Percentiles rank a stretch among this genome's conserved stretches.
phyloP scores from a whole-genome alignment of 257 asterid species.

The Solanum tacnaense region DNA sequence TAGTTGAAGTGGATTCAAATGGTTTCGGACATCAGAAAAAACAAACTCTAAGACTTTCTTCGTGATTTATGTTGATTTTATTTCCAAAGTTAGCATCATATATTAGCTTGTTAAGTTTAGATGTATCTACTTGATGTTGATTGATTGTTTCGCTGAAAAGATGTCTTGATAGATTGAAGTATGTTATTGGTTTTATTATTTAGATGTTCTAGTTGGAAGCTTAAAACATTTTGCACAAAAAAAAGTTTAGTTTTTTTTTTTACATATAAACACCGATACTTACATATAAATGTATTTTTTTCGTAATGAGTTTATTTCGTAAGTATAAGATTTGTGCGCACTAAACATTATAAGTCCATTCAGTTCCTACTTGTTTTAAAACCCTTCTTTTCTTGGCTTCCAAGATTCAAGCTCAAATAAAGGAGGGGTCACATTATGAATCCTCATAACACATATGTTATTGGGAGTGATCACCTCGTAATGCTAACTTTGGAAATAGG shows the following conservation, averaged over 20 bases:
- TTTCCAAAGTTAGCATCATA: no score
- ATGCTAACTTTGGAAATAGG: no score
- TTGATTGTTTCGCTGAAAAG: background rate
- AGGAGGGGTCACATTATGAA: background rate
- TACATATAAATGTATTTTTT: background rate
- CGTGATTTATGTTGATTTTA: background rate
- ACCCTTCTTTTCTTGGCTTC: no score
- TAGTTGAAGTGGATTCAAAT: conserved; percentile 11
- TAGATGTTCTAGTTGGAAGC: background rate
- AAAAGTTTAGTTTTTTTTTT: no score
- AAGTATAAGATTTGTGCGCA: background rate
- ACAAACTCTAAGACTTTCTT: background rate
- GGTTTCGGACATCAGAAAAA: background rate
- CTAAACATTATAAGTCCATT: background rate
- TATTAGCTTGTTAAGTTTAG: no score
- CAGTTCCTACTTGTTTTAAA: no score
- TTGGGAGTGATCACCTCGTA: no score
- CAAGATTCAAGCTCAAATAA: no score
- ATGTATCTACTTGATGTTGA: background rate
- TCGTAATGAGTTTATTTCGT: no score
- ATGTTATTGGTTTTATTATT: background rate
- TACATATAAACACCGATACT: background rate
- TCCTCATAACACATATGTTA: no score
- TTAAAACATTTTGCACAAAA: background rate
- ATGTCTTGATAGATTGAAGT: background rate